A percentile compares a stretch with the other conserved stretches of the same genome.
Conservation (phyloP, 2,329 filamentous ascomycete species). For the Decorospora gaudefroyi region DNA sequence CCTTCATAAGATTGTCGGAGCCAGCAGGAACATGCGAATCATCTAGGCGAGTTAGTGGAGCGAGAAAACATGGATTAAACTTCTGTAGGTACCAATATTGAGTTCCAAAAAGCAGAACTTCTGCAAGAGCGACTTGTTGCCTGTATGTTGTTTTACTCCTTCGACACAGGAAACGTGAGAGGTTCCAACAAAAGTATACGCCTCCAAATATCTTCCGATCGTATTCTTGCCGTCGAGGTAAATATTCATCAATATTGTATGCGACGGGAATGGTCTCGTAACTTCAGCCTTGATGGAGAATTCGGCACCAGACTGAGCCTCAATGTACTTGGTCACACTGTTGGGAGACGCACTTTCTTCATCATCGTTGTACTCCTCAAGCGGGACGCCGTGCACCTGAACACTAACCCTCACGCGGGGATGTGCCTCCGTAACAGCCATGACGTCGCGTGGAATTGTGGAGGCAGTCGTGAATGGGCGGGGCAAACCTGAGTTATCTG, state of each 20-base stretch:
- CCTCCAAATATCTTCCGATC: neutral
- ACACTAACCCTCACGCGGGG: constrained; percentile 26
- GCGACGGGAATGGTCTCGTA: neutral
- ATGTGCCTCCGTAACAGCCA: constrained; percentile 23
- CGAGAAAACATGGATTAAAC: neutral
- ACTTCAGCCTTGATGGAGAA: constrained; percentile 22
- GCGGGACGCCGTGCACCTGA: constrained; percentile 17
- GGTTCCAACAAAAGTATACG: too few relatives aligned
- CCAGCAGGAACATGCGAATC: constrained; percentile 1
- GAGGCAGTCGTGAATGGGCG: too few relatives aligned
- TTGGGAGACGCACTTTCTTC: constrained; percentile 13
- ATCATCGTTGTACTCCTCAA: constrained; percentile 37
- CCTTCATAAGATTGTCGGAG: constrained; percentile 4
- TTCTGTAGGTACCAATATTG: constrained; percentile 14
- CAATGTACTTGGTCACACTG: constrained; percentile 38
- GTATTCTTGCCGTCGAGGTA: neutral
- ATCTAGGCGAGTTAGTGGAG: constrained; percentile 2
- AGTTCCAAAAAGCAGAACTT: constrained; percentile 33
- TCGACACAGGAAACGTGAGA: too few relatives aligned
- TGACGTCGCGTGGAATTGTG: constrained; percentile 2
- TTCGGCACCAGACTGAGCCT: constrained; percentile 30
- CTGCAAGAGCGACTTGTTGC: too few relatives aligned
- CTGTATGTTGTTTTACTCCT: neutral
- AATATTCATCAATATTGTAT: neutral
- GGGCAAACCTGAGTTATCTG: too few relatives aligned